Base-by-base conservation (phyloP, 768 basidiomycete species). In the Lactarius indigo region DNA sequence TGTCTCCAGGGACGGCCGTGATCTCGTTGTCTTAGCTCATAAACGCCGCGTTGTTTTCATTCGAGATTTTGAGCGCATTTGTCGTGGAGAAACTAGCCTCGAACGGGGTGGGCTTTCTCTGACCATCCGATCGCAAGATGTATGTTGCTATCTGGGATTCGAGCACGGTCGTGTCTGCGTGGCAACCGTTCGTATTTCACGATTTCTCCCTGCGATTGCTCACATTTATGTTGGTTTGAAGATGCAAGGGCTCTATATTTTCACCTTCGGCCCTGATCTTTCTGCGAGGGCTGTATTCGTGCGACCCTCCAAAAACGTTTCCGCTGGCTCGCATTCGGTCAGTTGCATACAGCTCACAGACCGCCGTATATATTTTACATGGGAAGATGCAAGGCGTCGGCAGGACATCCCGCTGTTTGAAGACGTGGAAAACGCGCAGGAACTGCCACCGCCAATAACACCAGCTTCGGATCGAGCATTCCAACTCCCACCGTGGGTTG, bases 1-100 rank as follows among this genome's bases (percentile, higher is more conserved):
- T 64, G 78, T 79, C 0, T 79, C 79, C 6, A 72, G 74, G 2
- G 73, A 75, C 55, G 80, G 79, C 10, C 75, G 70, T 23, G 74
- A 79, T 64, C 64, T 81, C 44, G 78, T 72, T 13, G 68, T 75
- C 1, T 68, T 78, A 57, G 52, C 59, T 66, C 23, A 65, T 39
- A 54, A 64, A 69, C 64, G 68, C 31, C 64, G 73, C 10, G 20
- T 79, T 20, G 35, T 78, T 37, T 63, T 80, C 55, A 67, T 80
- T 30, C 72, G 72, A n/a, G 75, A 80, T 68, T 79, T 80, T 64
- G 68, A 72, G 56, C 73, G 75, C n/a, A 61, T 76, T 30, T 66
- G 73, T 58, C 47, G 58, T 12, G 62, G 56, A 37, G 68, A 69
- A 17, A 50, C 30, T 17, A 60, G n/a, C 15, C 52, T 69, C 31